Evolutionary conservation across 805 yeast genomes (phyloP).

Genomic region (Lachancea dasiensis): DNA sequence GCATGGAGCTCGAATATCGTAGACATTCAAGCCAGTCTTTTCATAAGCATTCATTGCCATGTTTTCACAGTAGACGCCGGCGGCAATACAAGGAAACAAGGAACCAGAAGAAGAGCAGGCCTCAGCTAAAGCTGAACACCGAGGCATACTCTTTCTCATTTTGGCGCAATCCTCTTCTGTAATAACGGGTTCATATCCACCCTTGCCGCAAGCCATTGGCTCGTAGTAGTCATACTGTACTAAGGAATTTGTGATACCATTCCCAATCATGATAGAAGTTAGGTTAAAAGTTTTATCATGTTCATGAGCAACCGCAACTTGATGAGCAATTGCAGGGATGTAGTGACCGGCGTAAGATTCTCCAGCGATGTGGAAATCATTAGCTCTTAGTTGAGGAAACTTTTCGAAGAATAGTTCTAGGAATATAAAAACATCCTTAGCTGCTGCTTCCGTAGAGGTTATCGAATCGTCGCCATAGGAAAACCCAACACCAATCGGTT

Average conservation of each 20-base stretch:
- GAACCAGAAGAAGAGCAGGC: constrained; percentile 59
- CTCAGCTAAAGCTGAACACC: constrained; percentile 57
- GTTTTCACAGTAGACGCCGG: constrained; percentile 70
- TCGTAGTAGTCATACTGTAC: constrained; percentile 72
- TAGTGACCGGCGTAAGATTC: constrained; percentile 84
- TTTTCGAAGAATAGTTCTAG: constrained; percentile 75
- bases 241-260: constrained; percentile 84
- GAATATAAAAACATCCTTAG: constrained; percentile 80
- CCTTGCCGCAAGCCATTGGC: constrained; percentile 93
- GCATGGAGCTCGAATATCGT: constrained; percentile 78
- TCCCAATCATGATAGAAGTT: constrained; percentile 81
- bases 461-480: constrained; percentile 67
- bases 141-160: constrained; percentile 56
- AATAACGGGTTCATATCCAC: constrained; percentile 75
- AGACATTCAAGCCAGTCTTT: constrained; percentile 76
- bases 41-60: constrained; percentile 62
- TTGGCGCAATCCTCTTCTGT: constrained; percentile 60
- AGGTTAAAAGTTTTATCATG: constrained; percentile 55
- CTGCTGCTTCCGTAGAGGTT: constrained; percentile 72
- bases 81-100: constrained; percentile 78
- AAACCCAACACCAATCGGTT: constrained; percentile 90
- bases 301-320: constrained; percentile 36
- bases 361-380: constrained; percentile 72
- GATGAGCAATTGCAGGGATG: constrained; percentile 63
- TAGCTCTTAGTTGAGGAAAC: constrained; percentile 62